phyloP scores from a whole-genome alignment of 2,329 filamentous ascomycete species.

The Xylaria sp. region DNA sequence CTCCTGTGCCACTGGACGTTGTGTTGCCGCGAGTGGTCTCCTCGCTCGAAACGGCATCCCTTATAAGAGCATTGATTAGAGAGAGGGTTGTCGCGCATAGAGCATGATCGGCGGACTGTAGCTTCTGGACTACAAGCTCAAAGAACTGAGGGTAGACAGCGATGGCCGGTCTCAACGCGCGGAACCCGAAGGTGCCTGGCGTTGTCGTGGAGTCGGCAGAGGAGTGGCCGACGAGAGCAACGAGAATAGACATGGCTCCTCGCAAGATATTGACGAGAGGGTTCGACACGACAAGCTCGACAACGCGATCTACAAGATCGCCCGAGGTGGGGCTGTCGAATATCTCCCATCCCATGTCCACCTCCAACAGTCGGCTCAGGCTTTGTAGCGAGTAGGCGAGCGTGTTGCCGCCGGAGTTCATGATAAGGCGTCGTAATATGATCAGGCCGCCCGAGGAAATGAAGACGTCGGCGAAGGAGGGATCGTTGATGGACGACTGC shows the following conservation, averaged over 20 bases:
- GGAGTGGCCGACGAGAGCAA: slow-evolving; percentile 90
- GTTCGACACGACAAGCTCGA: slow-evolving; percentile 93
- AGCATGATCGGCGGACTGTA: slow-evolving; percentile 94
- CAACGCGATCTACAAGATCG: slow-evolving; percentile 79
- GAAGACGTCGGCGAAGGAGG: slow-evolving; percentile 95
- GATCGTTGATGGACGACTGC: slow-evolving; percentile 93
- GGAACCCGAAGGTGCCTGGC: slow-evolving; percentile 82
- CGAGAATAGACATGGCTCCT: slow-evolving; percentile 95
- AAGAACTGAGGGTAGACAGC: slow-evolving; percentile 93
- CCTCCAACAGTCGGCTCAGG: slow-evolving; percentile 86
- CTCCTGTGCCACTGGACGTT: slow-evolving; percentile 55
- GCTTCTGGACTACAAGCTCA: slow-evolving; percentile 89
- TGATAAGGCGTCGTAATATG: slow-evolving; percentile 82
- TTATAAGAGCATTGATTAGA: slow-evolving; percentile 93
- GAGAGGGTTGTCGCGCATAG: slow-evolving; percentile 95
- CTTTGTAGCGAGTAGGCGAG: slow-evolving; percentile 94
- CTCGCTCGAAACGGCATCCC: slow-evolving; percentile 86
- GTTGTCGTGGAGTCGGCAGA: slow-evolving; percentile 56
- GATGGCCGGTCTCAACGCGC: slow-evolving; percentile 90
- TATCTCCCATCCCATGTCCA: slow-evolving; percentile 97
- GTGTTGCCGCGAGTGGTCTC: slow-evolving; percentile 55
- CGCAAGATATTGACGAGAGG: slow-evolving; percentile 97
- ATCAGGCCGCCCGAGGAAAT: slow-evolving; percentile 87
- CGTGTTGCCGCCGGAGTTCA: slow-evolving; percentile 90
- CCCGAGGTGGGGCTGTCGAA: slow-evolving; percentile 72